These are phyloP conservation scores for Rhizophagus clarus DNA, from an alignment of 192 early-diverging fungal species.

Conservation along the genomic window DNA sequence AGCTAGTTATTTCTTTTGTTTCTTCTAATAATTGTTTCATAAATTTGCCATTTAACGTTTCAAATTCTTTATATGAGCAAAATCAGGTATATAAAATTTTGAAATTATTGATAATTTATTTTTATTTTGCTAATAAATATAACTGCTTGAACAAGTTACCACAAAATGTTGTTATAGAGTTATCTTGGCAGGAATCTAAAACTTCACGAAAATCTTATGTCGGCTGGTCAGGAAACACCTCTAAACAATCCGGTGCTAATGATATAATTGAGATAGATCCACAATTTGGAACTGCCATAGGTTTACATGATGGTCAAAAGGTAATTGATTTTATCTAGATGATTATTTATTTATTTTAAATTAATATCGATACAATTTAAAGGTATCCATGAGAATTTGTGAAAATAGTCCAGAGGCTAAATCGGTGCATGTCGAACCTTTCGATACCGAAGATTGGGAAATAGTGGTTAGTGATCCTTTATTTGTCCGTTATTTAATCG, in stretches of 20 bases:
- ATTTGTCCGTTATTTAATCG: not conserved
- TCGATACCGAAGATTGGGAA: conserved; percentile 79
- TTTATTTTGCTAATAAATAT: not conserved
- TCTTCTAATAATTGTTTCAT: not conserved
- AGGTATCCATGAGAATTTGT: conserved; percentile 65
- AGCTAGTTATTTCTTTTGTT: not conserved
- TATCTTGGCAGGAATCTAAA: conserved; percentile 51
- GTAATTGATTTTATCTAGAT: conserved; percentile 32
- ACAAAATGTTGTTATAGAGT: conserved; percentile 64
- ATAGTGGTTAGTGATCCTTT: conserved; percentile 54
- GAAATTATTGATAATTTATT: not conserved
- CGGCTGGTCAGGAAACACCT: conserved; percentile 63
- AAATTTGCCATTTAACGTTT: not conserved
- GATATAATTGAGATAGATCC: conserved; percentile 74
- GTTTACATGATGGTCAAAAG: conserved; percentile 62
- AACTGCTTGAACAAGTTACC: conserved; percentile 39
- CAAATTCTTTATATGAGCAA: not conserved
- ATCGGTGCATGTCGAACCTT: conserved; percentile 69
- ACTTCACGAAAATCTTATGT: conserved; percentile 50
- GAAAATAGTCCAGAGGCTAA: conserved; percentile 55
- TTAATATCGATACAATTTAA: not conserved
- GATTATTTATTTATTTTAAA: not conserved
- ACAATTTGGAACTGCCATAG: conserved; percentile 64
- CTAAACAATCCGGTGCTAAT: not conserved
- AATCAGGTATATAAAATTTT: conserved; percentile 1